phyloP scores from a whole-genome alignment of 768 basidiomycete genomes.

The Suillus subaureus region DNA sequence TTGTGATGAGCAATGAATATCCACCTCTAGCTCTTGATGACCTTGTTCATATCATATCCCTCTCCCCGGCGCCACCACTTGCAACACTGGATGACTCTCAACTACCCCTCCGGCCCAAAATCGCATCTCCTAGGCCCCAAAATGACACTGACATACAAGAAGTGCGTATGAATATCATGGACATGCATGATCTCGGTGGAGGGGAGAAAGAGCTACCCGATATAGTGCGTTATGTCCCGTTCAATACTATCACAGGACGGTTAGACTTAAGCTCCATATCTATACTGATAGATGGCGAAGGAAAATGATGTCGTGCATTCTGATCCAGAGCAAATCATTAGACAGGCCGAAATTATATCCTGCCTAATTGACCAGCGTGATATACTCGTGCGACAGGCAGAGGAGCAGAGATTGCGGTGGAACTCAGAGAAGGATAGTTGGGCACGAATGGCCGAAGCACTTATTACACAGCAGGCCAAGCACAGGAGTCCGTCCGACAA shows the following conservation, averaged over 20 bases:
- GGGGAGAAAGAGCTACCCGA: conserved; percentile 55
- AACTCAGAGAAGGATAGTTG: conserved; percentile 64
- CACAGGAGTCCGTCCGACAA: conserved; percentile 38
- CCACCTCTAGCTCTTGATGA: conserved; percentile 55
- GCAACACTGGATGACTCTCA: conserved; percentile 22
- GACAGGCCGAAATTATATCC: conserved; percentile 66
- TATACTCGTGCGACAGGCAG: conserved; percentile 50
- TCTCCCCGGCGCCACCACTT: conserved; percentile 43
- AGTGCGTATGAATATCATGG: conserved; percentile 49
- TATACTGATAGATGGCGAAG: conserved; percentile 42
- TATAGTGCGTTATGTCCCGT: conserved; percentile 50
- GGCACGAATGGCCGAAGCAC: conserved; percentile 67
- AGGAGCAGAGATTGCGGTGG: conserved; percentile 65
- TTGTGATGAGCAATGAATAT: conserved; percentile 35
- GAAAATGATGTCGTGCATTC: conserved; percentile 46
- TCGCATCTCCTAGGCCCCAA: conserved; percentile 39
- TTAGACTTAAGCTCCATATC: conserved; percentile 2
- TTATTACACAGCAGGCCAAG: conserved; percentile 51
- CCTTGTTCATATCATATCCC: conserved; percentile 55
- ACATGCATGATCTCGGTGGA: conserved; percentile 40
- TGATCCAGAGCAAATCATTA: conserved; percentile 48
- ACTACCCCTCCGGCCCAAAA: conserved; percentile 22
- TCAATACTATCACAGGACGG: conserved; percentile 15
- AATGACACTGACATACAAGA: conserved; percentile 48
- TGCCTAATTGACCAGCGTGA: conserved; percentile 59